Conservation (phyloP, 1,284 basidiomycete species). For the Microbotryomycetes sp. region DNA sequence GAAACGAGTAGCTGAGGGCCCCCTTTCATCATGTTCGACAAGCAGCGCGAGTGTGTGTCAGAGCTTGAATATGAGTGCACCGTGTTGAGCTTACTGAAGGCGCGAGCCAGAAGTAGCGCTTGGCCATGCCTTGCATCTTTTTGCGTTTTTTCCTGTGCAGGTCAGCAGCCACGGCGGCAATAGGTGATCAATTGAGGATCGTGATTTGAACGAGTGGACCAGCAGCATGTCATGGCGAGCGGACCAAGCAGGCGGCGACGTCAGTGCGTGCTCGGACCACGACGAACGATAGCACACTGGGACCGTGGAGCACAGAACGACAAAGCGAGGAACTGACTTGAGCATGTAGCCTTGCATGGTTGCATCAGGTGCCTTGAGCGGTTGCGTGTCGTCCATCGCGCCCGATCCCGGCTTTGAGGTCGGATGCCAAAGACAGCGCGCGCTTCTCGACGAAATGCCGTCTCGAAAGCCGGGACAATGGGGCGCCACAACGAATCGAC, state of each 20-base stretch:
- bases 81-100: background rate
- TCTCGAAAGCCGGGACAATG: no score
- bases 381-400: background rate
- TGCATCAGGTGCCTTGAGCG: background rate
- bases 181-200: background rate
- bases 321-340: conserved; percentile 30
- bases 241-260: no score
- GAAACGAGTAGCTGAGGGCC: conserved; percentile 64
- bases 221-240: no score
- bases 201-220: no score
- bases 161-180: background rate
- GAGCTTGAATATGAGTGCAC: background rate
- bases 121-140: conserved; percentile 64
- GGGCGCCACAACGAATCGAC: no score
- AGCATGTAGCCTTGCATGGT: conserved; percentile 31
- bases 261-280: no score
- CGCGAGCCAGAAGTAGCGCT: conserved; percentile 17
- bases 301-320: no score
- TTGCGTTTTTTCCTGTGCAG: conserved; percentile 72
- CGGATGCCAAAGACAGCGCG: no score
- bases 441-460: no score
- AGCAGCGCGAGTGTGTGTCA: background rate
- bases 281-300: no score
- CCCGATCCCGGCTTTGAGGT: no score
- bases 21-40: conserved; percentile 48